A percentile compares a stretch with the other conserved stretches of the same genome.
These are phyloP conservation scores for Babesia divergens DNA, from an alignment of 169 alveolate species.

Conservation along the genomic window DNA sequence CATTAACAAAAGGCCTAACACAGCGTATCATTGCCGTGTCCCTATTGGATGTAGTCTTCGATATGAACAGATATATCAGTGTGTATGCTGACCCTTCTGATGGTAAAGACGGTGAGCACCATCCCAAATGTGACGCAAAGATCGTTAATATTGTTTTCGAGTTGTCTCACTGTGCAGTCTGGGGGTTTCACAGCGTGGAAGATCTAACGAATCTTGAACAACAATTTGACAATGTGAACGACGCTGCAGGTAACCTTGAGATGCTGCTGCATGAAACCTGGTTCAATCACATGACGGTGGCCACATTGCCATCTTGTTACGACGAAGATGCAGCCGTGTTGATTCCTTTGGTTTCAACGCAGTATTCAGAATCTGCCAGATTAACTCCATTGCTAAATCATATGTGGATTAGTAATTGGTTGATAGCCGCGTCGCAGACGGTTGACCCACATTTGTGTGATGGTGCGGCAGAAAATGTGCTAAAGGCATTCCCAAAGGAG, in stretches of 20 bases:
- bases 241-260: constrained; percentile 9
- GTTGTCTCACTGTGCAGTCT: constrained; percentile 15
- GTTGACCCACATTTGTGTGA: not conserved
- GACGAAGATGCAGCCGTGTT: constrained; percentile 7
- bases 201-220: not conserved
- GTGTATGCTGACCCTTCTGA: not conserved
- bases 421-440: not conserved
- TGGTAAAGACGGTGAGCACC: not conserved
- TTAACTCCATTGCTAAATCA: constrained; percentile 12
- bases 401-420: constrained; percentile 11
- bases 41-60: not conserved
- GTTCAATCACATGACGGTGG: constrained; percentile 37
- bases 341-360: constrained; percentile 4
- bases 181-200: constrained; percentile 9
- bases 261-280: constrained; percentile 11
- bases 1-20: constrained; percentile 1
- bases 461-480: not conserved
- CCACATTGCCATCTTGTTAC: constrained; percentile 19
- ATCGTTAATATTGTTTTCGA: not conserved
- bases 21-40: constrained; percentile 13
- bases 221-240: not conserved
- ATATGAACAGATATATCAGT: not conserved
- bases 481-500: not conserved
- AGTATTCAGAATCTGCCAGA: constrained; percentile 9
- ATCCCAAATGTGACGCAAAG: not conserved